Evolutionary conservation across 805 yeast species (phyloP), one percentile per base, ranked within the genome.

Genomic region (Wickerhamomyces ciferrii): DNA sequence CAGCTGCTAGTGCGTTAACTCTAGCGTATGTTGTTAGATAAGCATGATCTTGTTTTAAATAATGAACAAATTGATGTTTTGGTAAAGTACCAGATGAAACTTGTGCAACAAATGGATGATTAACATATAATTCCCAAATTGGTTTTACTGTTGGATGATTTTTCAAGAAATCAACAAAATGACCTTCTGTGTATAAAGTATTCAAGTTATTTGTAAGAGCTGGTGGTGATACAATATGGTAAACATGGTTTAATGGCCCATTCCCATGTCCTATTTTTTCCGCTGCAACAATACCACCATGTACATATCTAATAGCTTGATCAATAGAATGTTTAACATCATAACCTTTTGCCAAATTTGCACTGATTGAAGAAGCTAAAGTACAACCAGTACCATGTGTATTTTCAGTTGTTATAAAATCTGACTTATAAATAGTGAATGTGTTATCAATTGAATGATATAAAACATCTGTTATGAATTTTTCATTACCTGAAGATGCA

Each of bases 311-410:
- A 42, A 87, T 75, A 0, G 84, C 79, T 19, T 72, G 66, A 9
- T 71, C 70, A 8, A 86, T 75, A 0, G 96, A 70, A 2, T 70
- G 71, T 3, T 54, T 51, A 9, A 87, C 56, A 0, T 68, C 31
- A 32, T 59, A 52, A 0, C 83, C 83, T 32, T 70, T 70, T 3
- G 96, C 91, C 23, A 88, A 54, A 53, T 85, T 79, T 2, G 94
- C 81, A 0, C 94, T 83, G 51, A 90, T 83, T 0, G 96, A 75
- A 0, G 96, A 82, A 0, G 95, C 81, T 43, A 90, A 69, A 0
- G 96, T 86, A 64, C 97, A 90, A 1, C 97, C 97, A 4, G 96
- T 87, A 13, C 97, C 97, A 62, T 90, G 97, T 1, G 87, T 80
- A 56, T 83, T 78, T 2, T 65, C 62, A 0, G 89, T 69, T 7